Evolutionary conservation across 1,284 basidiomycete genomes (phyloP), one percentile per base, ranked within the genome.

Genomic region (Apiotrichum laibachii): DNA sequence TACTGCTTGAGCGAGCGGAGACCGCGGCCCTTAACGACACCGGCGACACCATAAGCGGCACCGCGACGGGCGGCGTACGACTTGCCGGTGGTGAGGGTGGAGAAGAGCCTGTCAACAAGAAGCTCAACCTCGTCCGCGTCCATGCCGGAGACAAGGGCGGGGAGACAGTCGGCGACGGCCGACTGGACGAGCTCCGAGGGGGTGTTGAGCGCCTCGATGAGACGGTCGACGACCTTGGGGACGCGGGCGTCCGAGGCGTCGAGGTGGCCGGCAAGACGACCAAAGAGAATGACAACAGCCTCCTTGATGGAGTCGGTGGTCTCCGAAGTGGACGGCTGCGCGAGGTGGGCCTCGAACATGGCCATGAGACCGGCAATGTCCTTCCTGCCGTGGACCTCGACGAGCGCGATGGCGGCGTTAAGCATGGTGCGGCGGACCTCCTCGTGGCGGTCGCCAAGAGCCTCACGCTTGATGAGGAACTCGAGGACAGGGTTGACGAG

Each of bases 181-280:
- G 92, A 88, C 75, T 99, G 95, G 0, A 99, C 96, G 67, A 95
- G 87, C 76, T 99, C 96, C 1, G 93, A 88, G 0, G 96, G 96
- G 0, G 94, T 99, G 78, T 89, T 89, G 63, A 99, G 82, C 1
- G 95, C 92, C 26, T 91, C 89, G 8, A 96, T 85, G 21, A 99
- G 82, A n/a, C 93, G 83, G 63, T 92, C 87, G 11, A 98, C 88
- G 61, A 98, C 90, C n/a, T 80, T 77, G 0, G 89, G 88, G 48
- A 96, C 85, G 1, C 92, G 86, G 15, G 81, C 62, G 73, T 96
- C 92, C 1, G 84, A 83, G 8, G 86, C 78, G 45, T 89, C 85
- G 39, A 99, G 82, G 78, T 99, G 94, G 21, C 89, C 83, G 10
- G 95, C 96, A 4, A 94, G 85, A 33, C 94, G 88, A 63, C 96